Conservation (phyloP, 495 filamentous ascomycete genomes). For the Geopyxis carbonaria region DNA sequence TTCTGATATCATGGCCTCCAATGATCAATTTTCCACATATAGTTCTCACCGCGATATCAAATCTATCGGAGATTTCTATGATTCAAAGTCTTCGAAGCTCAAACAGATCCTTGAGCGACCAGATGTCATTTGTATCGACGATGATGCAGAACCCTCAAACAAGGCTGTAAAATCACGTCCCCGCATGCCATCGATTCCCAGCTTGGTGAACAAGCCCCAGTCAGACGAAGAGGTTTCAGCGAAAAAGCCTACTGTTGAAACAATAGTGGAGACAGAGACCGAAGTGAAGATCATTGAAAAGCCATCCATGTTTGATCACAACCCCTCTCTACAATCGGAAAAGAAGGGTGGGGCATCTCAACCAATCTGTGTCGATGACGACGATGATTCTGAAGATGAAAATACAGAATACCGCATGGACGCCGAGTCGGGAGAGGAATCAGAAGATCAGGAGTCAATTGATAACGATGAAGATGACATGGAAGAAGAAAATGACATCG, state of each 20-base stretch:
- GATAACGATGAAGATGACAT: not conserved
- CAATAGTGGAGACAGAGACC: slow-evolving; percentile 8
- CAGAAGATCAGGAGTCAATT: no score
- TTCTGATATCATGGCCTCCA: no score
- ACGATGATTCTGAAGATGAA: slow-evolving; percentile 13
- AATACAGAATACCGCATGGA: no score
- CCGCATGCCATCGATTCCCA: slow-evolving; percentile 1
- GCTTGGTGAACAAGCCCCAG: slow-evolving; percentile 20
- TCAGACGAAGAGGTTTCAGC: not conserved
- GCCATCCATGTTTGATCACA: not conserved
- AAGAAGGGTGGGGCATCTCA: slow-evolving; percentile 6
- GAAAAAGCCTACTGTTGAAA: not conserved
- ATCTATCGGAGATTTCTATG: not conserved
- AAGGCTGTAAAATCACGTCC: not conserved
- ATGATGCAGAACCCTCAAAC: slow-evolving; percentile 4
- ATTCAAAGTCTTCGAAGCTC: slow-evolving; percentile 12
- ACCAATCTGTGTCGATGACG: slow-evolving; percentile 14
- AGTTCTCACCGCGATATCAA: not conserved
- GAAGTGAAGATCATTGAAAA: slow-evolving; percentile 16
- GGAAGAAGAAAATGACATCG: slow-evolving; percentile 1
- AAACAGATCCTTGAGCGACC: slow-evolving; percentile 4
- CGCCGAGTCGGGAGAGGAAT: no score
- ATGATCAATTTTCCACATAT: no score
- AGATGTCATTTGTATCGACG: slow-evolving; percentile 8
- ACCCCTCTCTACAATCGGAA: not conserved